Conservation (phyloP, 352 stramenopile species). For the Globisporangium apiculatum region DNA sequence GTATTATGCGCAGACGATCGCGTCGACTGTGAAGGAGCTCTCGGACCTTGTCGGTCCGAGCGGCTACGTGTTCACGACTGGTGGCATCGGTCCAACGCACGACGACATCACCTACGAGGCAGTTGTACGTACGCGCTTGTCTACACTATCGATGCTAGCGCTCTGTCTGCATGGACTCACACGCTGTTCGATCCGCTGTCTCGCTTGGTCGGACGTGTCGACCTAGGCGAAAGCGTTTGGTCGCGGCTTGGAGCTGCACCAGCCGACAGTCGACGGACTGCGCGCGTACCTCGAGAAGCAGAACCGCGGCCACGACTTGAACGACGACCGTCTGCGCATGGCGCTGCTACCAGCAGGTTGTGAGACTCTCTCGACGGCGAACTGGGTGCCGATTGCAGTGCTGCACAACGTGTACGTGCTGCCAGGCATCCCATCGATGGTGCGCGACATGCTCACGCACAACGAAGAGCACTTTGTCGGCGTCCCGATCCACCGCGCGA, state of each 20-base stretch:
- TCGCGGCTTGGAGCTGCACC: slow-evolving; percentile 52
- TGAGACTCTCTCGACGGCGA: slow-evolving; percentile 40
- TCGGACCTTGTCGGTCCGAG: slow-evolving; percentile 60
- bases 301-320: slow-evolving; percentile 32
- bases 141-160: not conserved
- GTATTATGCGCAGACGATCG: slow-evolving; percentile 36
- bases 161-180: not conserved
- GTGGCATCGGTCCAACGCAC: slow-evolving; percentile 78
- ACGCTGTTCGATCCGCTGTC: not conserved
- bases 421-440: slow-evolving; percentile 72
- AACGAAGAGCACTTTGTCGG: slow-evolving; percentile 78
- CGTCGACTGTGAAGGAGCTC: slow-evolving; percentile 63
- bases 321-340: slow-evolving; percentile 69
- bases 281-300: slow-evolving; percentile 31
- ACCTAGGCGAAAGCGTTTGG: slow-evolving; percentile 68
- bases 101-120: slow-evolving; percentile 87
- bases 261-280: slow-evolving; percentile 57
- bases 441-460: slow-evolving; percentile 74
- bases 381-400: slow-evolving; percentile 70
- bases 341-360: slow-evolving; percentile 55
- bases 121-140: slow-evolving; percentile 31
- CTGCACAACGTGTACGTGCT: slow-evolving; percentile 84
- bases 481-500: slow-evolving; percentile 65
- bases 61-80: slow-evolving; percentile 84
- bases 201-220: too few relatives aligned